Base-by-base conservation (phyloP, 495 filamentous ascomycete species). In the Hamigera avellanea region DNA sequence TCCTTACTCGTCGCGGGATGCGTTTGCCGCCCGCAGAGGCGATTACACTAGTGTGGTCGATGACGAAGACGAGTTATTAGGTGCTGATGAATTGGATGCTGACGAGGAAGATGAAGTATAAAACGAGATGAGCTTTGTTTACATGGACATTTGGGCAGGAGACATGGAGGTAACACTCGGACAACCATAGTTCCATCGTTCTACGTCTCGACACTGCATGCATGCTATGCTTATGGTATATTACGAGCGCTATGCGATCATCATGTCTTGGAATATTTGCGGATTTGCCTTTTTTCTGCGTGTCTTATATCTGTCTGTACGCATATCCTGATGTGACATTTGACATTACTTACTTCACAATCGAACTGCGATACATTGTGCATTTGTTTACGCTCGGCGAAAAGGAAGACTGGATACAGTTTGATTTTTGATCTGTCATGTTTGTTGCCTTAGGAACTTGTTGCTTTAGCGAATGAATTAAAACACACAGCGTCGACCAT, bases 1-100 rank as follows among this genome's bases (percentile, higher is more conserved):
- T 35, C 75, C 78, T 39, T 96, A 86, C 57, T 86, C 84, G 19
- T 87, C 78, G 17, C 67, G 93, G 47, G 80, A 79, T 39, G 83
- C 80, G 16, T 96, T 96, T 59, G 80, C 83, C 15, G 77, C 86
- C 35, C 81, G 83, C 7, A 69, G 83, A 34, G 77, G 83, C 6
- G 85, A 94, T 52, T 98, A 95, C 57, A 73, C 76, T 10, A 69
- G 81, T 54, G 84, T 93, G 29, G 86, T 87, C 52, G 78, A 85
- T 40, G 91, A 98, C 54, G 91, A 95, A 59, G 89, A 89, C 39
- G 86, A 94, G 61, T 59, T 95, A 50, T 64, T 96, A 16, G 89
- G 89, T 1, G 83, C 86, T 41, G 91, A 93, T 39, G 88, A 86
- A 14, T 31, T 39, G 40, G 88, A 89, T 2, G 83, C 84, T 39